Evolutionary conservation across 2,329 filamentous ascomycete genomes (phyloP).

Genomic region (Drechslera avenae): DNA sequence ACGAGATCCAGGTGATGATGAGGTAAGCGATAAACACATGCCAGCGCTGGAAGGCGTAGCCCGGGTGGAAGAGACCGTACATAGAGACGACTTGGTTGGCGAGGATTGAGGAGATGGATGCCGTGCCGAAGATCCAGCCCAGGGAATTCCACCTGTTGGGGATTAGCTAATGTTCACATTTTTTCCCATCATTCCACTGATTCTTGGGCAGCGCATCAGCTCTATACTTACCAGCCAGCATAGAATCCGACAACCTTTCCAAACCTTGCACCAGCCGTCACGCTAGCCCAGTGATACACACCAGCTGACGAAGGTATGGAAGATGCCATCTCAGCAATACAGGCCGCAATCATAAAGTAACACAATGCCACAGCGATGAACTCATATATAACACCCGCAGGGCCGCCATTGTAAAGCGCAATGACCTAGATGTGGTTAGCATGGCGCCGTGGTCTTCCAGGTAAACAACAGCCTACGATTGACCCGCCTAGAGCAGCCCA

Average conservation of each 20-base stretch:
- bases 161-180: slow-evolving; percentile 2
- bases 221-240: slow-evolving; percentile 51
- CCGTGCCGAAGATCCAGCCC: slow-evolving; percentile 56
- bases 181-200: not conserved
- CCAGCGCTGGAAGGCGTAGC: slow-evolving; percentile 55
- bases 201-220: not conserved
- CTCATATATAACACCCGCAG: slow-evolving; percentile 54
- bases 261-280: slow-evolving; percentile 55
- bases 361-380: slow-evolving; percentile 57
- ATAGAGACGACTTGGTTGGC: slow-evolving; percentile 55
- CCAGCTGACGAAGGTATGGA: slow-evolving; percentile 51
- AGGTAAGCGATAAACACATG: slow-evolving; percentile 59
- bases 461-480: slow-evolving; percentile 45
- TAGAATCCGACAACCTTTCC: slow-evolving; percentile 57
- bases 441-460: not conserved
- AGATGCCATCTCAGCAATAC: slow-evolving; percentile 57
- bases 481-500: slow-evolving; percentile 56
- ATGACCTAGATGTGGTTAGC: slow-evolving; percentile 35
- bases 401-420: slow-evolving; percentile 54
- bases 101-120: slow-evolving; percentile 51
- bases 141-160: slow-evolving; percentile 55
- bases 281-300: slow-evolving; percentile 61
- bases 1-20: slow-evolving; percentile 55
- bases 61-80: slow-evolving; percentile 56
- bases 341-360: slow-evolving; percentile 58